Evolutionary conservation across 805 yeast species (phyloP), one percentile per base, ranked within the genome.

Genomic region (Candida broadrunensis): DNA sequence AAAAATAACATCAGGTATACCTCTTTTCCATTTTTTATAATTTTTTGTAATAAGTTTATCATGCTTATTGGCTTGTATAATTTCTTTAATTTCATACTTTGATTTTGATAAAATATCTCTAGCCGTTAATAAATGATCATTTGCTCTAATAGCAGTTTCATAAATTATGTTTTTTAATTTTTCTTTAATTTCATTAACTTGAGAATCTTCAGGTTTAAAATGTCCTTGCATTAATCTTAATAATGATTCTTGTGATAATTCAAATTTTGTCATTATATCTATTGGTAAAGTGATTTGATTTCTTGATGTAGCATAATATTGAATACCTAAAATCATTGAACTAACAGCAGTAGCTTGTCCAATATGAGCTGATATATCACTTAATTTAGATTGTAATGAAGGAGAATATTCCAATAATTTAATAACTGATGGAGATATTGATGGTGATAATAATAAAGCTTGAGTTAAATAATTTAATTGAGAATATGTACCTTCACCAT

Each of bases 291-390:
- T 71, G 12, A 85, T 69, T 33, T 70, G 74, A 42, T 75, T 70
- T 20, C 75, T 69, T 24, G 65, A 54, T 16, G 60, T 55, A 0
- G 85, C 81, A 56, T 79, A 81, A 58, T 73, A 85, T 18, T 68
- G 66, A 36, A 81, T 55, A 0, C 85, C 86, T 38, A 83, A 63
- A 12, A 88, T 68, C 60, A 78, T 70, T 2, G 84, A 72, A 1
- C 88, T 81, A 11, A 88, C 70, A 0, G 89, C 82, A 0, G 83
- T 77, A 1, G 93, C 86, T 58, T 88, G 95, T 5, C 96, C 96
- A 29, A 88, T 62, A 60, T 87, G 95, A 0, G 95, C 93, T 9
- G 80, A 75, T 8, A 83, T 74, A 45, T 84, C 87, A 25, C 80
- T 72, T 7, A 80, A 62, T 4, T 57, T 48, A 14, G 60, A 59